Conservation (phyloP, 1,139 yeast species). For the Saccharomycopsis hybrid region DNA sequence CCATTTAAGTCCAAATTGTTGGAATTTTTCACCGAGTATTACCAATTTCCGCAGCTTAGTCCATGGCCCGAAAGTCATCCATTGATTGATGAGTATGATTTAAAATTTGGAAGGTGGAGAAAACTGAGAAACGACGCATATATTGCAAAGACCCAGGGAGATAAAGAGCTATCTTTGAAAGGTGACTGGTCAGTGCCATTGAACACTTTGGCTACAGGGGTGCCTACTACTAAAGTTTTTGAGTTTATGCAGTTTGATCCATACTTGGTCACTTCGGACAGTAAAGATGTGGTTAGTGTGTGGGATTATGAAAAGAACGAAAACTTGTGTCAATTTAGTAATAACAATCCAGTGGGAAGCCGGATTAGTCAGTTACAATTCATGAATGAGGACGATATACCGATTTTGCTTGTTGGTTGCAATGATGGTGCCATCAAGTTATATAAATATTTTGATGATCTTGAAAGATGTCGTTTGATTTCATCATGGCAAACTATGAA, state of each 20-base stretch:
- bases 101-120: constrained; percentile 65
- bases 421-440: constrained; percentile 90
- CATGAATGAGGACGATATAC: constrained; percentile 86
- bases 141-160: constrained; percentile 84
- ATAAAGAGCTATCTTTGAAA: constrained; percentile 72
- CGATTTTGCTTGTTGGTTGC: constrained; percentile 79
- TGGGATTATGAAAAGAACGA: constrained; percentile 79
- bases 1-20: constrained; percentile 73
- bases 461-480: constrained; percentile 52
- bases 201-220: constrained; percentile 57
- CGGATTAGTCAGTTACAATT: constrained; percentile 82
- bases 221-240: constrained; percentile 69
- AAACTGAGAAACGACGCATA: constrained; percentile 82
- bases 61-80: constrained; percentile 86
- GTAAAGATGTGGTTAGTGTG: constrained; percentile 73
- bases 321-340: constrained; percentile 64
- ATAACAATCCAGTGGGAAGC: constrained; percentile 82
- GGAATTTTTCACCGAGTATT: constrained; percentile 86
- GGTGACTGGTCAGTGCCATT: constrained; percentile 79
- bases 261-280: constrained; percentile 74
- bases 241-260: constrained; percentile 89
- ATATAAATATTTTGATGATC: constrained; percentile 66
- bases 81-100: constrained; percentile 62
- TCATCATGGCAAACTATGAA: constrained; percentile 94
- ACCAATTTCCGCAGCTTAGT: constrained; percentile 95